phyloP scores from a whole-genome alignment of 768 basidiomycete genomes.

The Leucocoprinus birnbaumii region DNA sequence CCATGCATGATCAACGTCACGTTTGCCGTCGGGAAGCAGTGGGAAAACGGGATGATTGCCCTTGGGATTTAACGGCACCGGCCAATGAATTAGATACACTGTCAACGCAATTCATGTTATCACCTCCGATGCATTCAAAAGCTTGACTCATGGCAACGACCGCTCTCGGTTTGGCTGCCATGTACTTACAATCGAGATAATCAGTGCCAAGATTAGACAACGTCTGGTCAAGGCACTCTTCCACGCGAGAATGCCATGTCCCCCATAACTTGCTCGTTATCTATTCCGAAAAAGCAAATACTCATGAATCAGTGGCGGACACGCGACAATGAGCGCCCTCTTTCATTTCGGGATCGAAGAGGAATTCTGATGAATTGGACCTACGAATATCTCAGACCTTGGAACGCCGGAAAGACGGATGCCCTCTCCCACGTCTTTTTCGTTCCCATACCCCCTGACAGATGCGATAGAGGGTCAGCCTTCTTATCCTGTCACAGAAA shows the following conservation, averaged over 20 bases:
- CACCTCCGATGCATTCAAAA: conserved; percentile 11
- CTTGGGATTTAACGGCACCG: conserved; percentile 67
- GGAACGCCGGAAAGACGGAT: conserved; percentile 75
- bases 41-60: conserved; percentile 64
- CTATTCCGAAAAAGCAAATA: conserved; percentile 27
- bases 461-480: conserved; percentile 19
- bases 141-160: conserved; percentile 15
- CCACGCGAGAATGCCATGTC: conserved; percentile 68
- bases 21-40: conserved; percentile 54
- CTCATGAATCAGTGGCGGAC: background rate
- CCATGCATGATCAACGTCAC: conserved; percentile 69
- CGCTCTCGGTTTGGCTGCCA: background rate
- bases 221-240: conserved; percentile 71
- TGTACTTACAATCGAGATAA: conserved; percentile 72
- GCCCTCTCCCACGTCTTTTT: conserved; percentile 81
- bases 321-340: background rate
- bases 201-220: conserved; percentile 78
- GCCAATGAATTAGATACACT: conserved; percentile 82
- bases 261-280: conserved; percentile 73
- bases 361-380: conserved; percentile 14
- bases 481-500: conserved; percentile 3
- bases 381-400: conserved; percentile 57
- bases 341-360: background rate
- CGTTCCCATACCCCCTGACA: conserved; percentile 65
- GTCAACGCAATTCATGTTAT: conserved; percentile 11